Evolutionary conservation across 1,284 basidiomycete species (phyloP).

Genomic region (Sanghuangporus baumii): DNA sequence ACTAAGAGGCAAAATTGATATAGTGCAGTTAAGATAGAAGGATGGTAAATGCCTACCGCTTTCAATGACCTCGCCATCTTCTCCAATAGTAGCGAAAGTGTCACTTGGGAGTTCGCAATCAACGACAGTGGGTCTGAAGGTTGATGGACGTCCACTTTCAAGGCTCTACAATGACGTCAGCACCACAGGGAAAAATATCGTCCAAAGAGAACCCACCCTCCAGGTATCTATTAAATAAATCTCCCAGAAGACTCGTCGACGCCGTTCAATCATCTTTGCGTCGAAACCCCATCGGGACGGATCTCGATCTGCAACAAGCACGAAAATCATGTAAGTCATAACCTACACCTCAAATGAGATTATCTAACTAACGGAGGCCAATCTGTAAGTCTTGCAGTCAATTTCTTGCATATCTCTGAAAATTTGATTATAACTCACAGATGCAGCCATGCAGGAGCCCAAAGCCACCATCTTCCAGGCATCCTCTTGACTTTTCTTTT

Average conservation of each 20-base stretch:
- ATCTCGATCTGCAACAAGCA: slow-evolving; percentile 10
- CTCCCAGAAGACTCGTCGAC: slow-evolving; percentile 13
- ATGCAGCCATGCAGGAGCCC: slow-evolving; percentile 14
- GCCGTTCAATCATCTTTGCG: slow-evolving; percentile 2
- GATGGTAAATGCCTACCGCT: background rate
- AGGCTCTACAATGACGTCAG: slow-evolving; percentile 3
- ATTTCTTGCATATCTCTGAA: background rate
- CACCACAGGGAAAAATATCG: background rate
- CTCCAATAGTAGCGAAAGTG: background rate
- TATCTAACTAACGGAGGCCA: slow-evolving; percentile 17
- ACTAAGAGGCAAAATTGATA: background rate
- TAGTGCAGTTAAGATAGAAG: background rate
- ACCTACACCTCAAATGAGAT: too few relatives aligned
- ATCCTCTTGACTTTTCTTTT: slow-evolving; percentile 2
- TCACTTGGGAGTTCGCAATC: slow-evolving; percentile 15
- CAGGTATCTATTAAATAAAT: background rate
- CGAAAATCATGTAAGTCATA: background rate
- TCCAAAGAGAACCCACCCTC: background rate
- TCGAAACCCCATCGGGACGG: slow-evolving; percentile 8
- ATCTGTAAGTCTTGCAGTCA: slow-evolving; percentile 11
- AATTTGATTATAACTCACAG: slow-evolving; percentile 13
- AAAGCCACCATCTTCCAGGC: slow-evolving; percentile 17
- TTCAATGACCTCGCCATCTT: background rate
- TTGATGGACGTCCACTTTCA: slow-evolving; percentile 7
- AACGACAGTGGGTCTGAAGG: background rate